These are phyloP conservation scores for Xylariales sp. DNA, from an alignment of 2,329 filamentous ascomycete species.

Conservation along the genomic window DNA sequence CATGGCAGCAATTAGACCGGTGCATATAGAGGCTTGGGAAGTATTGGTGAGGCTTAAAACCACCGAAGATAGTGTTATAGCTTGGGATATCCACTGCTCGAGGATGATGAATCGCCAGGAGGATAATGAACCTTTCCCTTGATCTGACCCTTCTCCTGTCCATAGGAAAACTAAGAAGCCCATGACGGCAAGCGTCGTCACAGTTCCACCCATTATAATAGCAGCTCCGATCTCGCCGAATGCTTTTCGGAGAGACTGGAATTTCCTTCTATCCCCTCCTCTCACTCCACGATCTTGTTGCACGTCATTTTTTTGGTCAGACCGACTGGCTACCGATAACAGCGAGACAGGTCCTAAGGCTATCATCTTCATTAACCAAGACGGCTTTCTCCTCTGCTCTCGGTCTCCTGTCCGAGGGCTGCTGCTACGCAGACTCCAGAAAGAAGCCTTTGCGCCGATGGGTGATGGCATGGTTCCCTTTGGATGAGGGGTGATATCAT, in stretches of 20 bases:
- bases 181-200: background rate
- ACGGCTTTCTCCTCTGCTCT: no score
- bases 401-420: no score
- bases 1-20: background rate
- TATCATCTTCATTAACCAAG: no score
- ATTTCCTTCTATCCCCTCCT: no score
- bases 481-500: no score
- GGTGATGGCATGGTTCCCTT: no score
- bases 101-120: background rate
- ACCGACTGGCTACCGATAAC: no score
- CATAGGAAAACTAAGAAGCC: conserved; percentile 1
- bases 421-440: no score
- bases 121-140: background rate
- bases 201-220: background rate
- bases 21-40: background rate
- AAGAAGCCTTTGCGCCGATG: no score
- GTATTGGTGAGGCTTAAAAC: background rate
- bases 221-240: background rate
- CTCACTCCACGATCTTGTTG: no score
- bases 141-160: conserved; percentile 1
- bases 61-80: background rate
- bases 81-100: background rate
- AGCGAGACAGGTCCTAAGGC: no score
- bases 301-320: no score
- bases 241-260: background rate